Evolutionary conservation across 371 early-diverging fungal genomes (phyloP).

Genomic region (Batrachochytrium dendrobatidis): DNA sequence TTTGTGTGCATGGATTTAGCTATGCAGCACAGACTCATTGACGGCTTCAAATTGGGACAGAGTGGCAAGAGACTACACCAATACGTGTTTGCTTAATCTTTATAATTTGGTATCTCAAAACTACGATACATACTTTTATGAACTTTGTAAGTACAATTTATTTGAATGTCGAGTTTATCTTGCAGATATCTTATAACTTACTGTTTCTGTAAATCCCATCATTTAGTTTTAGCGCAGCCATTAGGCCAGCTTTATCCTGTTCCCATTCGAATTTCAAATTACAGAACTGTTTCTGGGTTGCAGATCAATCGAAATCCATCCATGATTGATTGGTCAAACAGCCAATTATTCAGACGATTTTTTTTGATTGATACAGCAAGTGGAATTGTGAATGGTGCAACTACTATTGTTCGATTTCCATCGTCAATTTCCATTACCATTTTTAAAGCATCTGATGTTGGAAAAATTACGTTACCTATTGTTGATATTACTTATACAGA

Average conservation of each 20-base stretch:
- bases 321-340: constrained; percentile 19
- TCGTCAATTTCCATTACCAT: constrained; percentile 13
- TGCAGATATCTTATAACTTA: not conserved
- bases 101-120: constrained; percentile 10
- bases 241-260: constrained; percentile 25
- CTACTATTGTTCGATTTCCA: constrained; percentile 23
- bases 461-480: constrained; percentile 34
- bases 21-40: constrained; percentile 11
- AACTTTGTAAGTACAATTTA: constrained; percentile 28
- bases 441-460: constrained; percentile 13
- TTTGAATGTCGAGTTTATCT: not conserved
- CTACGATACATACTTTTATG: constrained; percentile 32
- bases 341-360: constrained; percentile 32
- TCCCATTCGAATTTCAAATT: constrained; percentile 31
- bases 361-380: constrained; percentile 33
- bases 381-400: constrained; percentile 25
- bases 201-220: not conserved
- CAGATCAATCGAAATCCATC: constrained; percentile 13
- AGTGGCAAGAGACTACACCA: constrained; percentile 29
- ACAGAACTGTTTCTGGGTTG: constrained; percentile 8
- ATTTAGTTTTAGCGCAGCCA: constrained; percentile 14
- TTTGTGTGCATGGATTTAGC: constrained; percentile 8
- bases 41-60: constrained; percentile 17
- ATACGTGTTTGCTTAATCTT: constrained; percentile 29
- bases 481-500: constrained; percentile 38